Evolutionary conservation across 768 basidiomycete genomes (phyloP).

Genomic region (Termitomyces sp.): DNA sequence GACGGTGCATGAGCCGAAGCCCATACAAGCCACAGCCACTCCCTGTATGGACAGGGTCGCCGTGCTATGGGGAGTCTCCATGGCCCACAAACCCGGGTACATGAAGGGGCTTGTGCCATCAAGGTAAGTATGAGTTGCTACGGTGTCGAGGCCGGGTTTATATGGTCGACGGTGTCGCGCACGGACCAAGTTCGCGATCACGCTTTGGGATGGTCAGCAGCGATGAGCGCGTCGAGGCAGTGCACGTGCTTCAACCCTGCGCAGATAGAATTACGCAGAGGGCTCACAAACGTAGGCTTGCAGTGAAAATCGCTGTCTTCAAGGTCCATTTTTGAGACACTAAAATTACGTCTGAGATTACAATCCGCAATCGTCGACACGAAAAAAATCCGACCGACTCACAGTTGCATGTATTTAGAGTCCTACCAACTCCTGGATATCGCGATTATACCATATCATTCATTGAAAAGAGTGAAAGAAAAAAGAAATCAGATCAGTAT

Average conservation of each 20-base stretch:
- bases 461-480: not conserved
- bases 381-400: not conserved
- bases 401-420: not conserved
- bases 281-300: too few relatives aligned
- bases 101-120: slow-evolving; percentile 56
- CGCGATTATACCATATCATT: not conserved
- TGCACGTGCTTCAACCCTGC: too few relatives aligned
- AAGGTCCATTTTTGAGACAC: too few relatives aligned
- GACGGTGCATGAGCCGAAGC: slow-evolving; percentile 62
- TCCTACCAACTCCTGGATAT: not conserved
- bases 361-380: not conserved
- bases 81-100: slow-evolving; percentile 50
- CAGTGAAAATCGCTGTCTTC: too few relatives aligned
- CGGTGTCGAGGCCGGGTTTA: not conserved
- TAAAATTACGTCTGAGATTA: not conserved
- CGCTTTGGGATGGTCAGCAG: not conserved
- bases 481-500: too few relatives aligned
- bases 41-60: slow-evolving; percentile 67
- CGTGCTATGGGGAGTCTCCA: slow-evolving; percentile 61
- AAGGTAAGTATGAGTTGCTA: slow-evolving; percentile 53
- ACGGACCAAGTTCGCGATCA: not conserved
- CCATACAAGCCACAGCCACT: slow-evolving; percentile 46
- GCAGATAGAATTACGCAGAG: too few relatives aligned
- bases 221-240: not conserved
- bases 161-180: not conserved